Base-by-base conservation (phyloP, 1,139 yeast species). In the Meyerozyma sp. region DNA sequence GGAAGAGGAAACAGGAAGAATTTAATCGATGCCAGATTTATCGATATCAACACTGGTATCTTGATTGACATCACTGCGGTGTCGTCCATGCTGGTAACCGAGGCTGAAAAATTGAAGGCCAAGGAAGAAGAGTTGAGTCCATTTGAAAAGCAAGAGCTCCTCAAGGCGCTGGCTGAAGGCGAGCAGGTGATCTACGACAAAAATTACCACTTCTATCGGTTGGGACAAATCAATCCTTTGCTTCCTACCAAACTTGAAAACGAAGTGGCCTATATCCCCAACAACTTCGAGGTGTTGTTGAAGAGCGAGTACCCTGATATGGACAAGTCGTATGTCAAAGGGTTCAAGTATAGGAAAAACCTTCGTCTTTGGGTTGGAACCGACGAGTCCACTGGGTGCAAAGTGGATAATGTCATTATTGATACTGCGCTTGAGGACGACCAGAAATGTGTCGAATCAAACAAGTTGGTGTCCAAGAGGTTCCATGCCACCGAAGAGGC, bases 21-120 rank as follows among this genome's bases (percentile, higher is more conserved):
- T 44, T 44, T 42, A 32, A 49, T 52, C 10, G 54, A 52, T 20
- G 55, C 55, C 4, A 46, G 55, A 13, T 52, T 52, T 43, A 49
- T 52, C 23, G 55, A 52, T 37, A 38, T 46, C 8, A 43, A 43
- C 28, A 46, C 55, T 11, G 54, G 55, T 7, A 41, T 52, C n/a
- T 49, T 49, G 18, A 46, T 52, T 23, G 55, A 52, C 32, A 50
- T 52, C 30, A 50, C 53, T 5, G 55, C 32, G 11, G 25, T 37
- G 8, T 10, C 32, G 10, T 16, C 36, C 16, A 40, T 32, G 28
- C 32, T 32, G 37, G 39, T 16, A 11, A 23, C 18, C 10, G 32
- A 32, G 11, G 29, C 32, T 13, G 25, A 32, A 32, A 40, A 16
- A n/a, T 35, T 25, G 4, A 39, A 29, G 18, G 21, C 16, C 14